Percentiles rank a stretch among this genome's conserved stretches.
Conservation (phyloP, 768 basidiomycete genomes). For the Daedalea quercina region DNA sequence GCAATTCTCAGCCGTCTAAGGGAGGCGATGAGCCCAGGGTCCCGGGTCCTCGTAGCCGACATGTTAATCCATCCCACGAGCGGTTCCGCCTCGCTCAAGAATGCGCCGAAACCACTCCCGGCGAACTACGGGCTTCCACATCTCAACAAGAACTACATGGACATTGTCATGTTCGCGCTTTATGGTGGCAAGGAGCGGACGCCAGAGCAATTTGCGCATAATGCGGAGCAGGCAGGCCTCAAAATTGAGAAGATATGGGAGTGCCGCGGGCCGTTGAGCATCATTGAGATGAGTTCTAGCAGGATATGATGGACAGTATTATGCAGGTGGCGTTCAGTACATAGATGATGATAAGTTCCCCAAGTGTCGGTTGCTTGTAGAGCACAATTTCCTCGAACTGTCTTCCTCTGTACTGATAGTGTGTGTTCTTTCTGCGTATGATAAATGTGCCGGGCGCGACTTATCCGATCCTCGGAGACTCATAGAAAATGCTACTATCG, state of each 20-base stretch:
- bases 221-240: conserved; percentile 6
- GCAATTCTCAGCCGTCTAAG: conserved; percentile 5
- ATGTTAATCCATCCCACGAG: neutral
- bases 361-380: too few species aligned
- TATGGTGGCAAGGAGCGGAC: conserved; percentile 6
- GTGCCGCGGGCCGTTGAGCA: conserved; percentile 2
- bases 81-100: neutral
- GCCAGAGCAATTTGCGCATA: conserved; percentile 2
- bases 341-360: too few species aligned
- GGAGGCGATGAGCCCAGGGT: neutral
- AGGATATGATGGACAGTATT: too few species aligned
- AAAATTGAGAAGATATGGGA: conserved; percentile 5
- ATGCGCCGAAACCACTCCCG: conserved; percentile 6
- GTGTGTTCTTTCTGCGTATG: too few species aligned
- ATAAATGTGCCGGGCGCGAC: too few species aligned
- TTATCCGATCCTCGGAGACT: too few species aligned
- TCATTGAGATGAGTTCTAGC: conserved; percentile 6
- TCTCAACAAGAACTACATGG: neutral
- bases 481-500: too few species aligned
- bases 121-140: conserved; percentile 7
- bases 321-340: too few species aligned
- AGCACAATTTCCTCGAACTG: too few species aligned
- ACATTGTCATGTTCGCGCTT: conserved; percentile 9
- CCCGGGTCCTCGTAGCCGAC: conserved; percentile 6
- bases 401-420: too few species aligned